A percentile compares a stretch with the other conserved stretches of the same genome.
Evolutionary conservation across 1,284 basidiomycete species (phyloP).

Genomic region (Papiliotrema flavescens): DNA sequence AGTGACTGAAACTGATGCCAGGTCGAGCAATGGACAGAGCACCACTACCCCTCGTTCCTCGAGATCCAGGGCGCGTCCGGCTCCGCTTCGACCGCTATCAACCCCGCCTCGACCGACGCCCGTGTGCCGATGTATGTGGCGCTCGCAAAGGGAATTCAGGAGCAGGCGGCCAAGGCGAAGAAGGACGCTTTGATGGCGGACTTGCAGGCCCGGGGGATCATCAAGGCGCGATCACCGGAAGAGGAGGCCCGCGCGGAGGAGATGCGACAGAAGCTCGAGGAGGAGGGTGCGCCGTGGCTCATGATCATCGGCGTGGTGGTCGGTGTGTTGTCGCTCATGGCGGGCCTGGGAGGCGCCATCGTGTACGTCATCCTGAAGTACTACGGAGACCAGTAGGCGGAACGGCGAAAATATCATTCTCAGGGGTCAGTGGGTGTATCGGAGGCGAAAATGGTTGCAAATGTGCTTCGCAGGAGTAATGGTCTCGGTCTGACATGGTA

Average conservation of each 20-base stretch:
- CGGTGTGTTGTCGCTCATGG: conserved; percentile 28
- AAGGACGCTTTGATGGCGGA: conserved; percentile 8
- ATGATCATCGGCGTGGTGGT: conserved; percentile 21
- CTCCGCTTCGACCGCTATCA: conserved; percentile 41
- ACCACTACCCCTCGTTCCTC: conserved; percentile 82
- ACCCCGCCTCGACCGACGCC: conserved; percentile 56
- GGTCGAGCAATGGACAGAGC: conserved; percentile 91
- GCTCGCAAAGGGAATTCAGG: conserved; percentile 29
- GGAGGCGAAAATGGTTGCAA: no score
- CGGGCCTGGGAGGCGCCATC: conserved; percentile 17
- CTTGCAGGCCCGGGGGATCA: conserved; percentile 16
- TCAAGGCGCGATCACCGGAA: conserved; percentile 12
- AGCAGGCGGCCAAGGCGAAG: conserved; percentile 20
- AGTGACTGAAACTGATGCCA: conserved; percentile 40
- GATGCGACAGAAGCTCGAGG: background rate
- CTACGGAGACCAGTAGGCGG: conserved; percentile 11
- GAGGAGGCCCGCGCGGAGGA: conserved; percentile 9
- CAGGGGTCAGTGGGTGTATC: no score
- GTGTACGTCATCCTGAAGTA: conserved; percentile 26
- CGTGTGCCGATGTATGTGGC: conserved; percentile 48
- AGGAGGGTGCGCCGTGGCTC: conserved; percentile 13
- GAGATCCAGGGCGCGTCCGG: conserved; percentile 46
- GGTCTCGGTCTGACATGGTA: background rate
- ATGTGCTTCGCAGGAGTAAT: no score
- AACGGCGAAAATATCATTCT: no score